Evolutionary conservation across 495 filamentous ascomycete genomes (phyloP), one percentile per base, ranked within the genome.

Genomic region (Penicillium paxilli): DNA sequence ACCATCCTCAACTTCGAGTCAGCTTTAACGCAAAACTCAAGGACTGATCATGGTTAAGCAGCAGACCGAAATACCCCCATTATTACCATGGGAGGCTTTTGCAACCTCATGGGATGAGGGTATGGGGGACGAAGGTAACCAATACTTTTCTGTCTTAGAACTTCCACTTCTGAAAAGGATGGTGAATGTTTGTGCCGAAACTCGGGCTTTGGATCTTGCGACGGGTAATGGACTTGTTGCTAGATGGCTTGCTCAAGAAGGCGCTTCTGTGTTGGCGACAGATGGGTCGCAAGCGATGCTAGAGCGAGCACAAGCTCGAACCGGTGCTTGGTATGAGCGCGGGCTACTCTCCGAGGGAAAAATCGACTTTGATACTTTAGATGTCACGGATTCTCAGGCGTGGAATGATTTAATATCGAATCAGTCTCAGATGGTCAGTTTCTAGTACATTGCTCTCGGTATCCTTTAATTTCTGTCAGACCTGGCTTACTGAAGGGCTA

Each of bases 61-160:
- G 12, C 9, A 1, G 26, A 8, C 26, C 26, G 4, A 12, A 30
- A 30, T 8, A 9, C 22, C 20, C 4, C 41, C 41, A 9, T 20
- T 44, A n/a, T 12, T n/a, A 5, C 23, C 20, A 5, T 44, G 41
- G 41, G 41, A 44, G 41, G 23, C 41, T 9, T 24, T 19, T n/a
- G 51, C 51, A 9, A 44, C 46, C 9, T 44, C 56, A 23, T 58
- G 55, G 55, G 55, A 74, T 77, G 11, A 69, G 72, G 14, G 14
- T 6, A 58, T 58, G 55, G 55, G 55, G 0, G 45, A 52, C 25
- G 44, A 49, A 16, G 55, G 55, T 23, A 58, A 58, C n/a, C 32
- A 44, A 5, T 58, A 58, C 28, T 58, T 58, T 28, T 16, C n/a
- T 1, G 21, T 28, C 2, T 44, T 58, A 1, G 55, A 58, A 25